Conservation (phyloP, 345 rosid species). For the Melaleuca alternifolia region DNA sequence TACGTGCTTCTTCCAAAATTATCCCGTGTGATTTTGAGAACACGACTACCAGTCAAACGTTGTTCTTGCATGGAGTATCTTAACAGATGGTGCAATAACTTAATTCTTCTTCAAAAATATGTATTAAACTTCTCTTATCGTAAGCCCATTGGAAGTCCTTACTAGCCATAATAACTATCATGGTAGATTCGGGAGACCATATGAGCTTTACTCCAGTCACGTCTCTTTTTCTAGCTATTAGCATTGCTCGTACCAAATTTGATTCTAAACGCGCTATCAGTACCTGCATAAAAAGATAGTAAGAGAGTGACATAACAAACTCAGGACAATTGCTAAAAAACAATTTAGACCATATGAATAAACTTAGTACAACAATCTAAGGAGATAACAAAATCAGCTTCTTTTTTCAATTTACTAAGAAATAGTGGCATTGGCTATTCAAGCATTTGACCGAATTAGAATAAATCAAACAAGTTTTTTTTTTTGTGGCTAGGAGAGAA, state of each 20-base stretch:
- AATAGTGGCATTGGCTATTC: background rate
- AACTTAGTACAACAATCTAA: background rate
- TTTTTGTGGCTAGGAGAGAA: background rate
- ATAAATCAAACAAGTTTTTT: background rate
- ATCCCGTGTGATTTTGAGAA: constrained; percentile 74
- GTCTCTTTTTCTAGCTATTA: constrained; percentile 76
- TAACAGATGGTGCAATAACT: constrained; percentile 42
- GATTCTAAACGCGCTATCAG: constrained; percentile 79
- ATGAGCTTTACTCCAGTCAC: constrained; percentile 44
- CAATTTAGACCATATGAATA: background rate
- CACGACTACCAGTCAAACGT: constrained; percentile 78
- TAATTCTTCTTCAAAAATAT: constrained; percentile 71
- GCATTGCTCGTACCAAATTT: constrained; percentile 64
- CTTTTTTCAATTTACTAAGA: background rate
- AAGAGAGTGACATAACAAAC: background rate
- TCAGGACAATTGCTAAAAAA: background rate
- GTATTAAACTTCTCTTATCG: constrained; percentile 56
- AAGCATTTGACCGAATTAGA: background rate
- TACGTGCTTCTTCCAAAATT: constrained; percentile 68
- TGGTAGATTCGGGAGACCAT: constrained; percentile 83
- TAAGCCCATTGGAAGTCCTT: constrained; percentile 82
- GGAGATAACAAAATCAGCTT: background rate
- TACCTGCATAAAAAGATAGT: constrained; percentile 26
- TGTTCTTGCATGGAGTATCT: constrained; percentile 79
- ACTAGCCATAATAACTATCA: constrained; percentile 97